A percentile compares a stretch with the other conserved stretches of the same genome.
Evolutionary conservation across 2,329 filamentous ascomycete genomes (phyloP).

Genomic region (Cladosporium sp.): DNA sequence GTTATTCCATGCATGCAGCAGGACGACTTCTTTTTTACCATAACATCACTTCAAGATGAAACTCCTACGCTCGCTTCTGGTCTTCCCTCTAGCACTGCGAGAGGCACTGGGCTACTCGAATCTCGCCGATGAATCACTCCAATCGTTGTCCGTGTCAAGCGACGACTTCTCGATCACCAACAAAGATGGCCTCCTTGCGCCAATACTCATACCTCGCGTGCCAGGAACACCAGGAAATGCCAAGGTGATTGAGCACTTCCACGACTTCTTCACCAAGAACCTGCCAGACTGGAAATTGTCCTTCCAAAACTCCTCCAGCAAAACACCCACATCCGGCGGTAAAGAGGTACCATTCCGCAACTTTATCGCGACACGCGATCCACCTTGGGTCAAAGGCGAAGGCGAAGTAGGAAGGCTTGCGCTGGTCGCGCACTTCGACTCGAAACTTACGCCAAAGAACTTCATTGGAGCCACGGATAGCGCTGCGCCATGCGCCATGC

Average conservation of each 20-base stretch:
- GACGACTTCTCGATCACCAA: constrained; percentile 67
- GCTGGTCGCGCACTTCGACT: constrained; percentile 93
- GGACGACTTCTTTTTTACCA: neutral
- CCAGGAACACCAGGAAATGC: constrained; percentile 77
- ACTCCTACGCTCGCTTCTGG: constrained; percentile 23
- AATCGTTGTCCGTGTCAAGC: constrained; percentile 68
- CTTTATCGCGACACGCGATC: constrained; percentile 82
- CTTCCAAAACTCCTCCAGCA: constrained; percentile 87
- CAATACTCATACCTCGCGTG: constrained; percentile 84
- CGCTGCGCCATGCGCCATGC: constrained; percentile 89
- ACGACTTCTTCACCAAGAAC: constrained; percentile 72
- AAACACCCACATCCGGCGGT: constrained; percentile 72
- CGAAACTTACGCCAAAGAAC: constrained; percentile 73
- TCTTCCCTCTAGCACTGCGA: constrained; percentile 36
- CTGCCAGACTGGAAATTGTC: constrained; percentile 78
- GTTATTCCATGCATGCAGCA: neutral
- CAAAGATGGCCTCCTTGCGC: constrained; percentile 73
- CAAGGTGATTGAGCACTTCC: constrained; percentile 76
- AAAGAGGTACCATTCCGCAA: constrained; percentile 80
- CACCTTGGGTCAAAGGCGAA: constrained; percentile 67
- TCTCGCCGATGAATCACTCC: constrained; percentile 74
- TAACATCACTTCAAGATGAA: constrained; percentile 22
- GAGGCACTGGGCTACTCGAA: constrained; percentile 52
- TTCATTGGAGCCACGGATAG: constrained; percentile 95
- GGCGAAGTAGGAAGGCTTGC: constrained; percentile 81